Evolutionary conservation across 2,329 filamentous ascomycete genomes (phyloP), one percentile per base, ranked within the genome.

Genomic region (Nemania sp.): DNA sequence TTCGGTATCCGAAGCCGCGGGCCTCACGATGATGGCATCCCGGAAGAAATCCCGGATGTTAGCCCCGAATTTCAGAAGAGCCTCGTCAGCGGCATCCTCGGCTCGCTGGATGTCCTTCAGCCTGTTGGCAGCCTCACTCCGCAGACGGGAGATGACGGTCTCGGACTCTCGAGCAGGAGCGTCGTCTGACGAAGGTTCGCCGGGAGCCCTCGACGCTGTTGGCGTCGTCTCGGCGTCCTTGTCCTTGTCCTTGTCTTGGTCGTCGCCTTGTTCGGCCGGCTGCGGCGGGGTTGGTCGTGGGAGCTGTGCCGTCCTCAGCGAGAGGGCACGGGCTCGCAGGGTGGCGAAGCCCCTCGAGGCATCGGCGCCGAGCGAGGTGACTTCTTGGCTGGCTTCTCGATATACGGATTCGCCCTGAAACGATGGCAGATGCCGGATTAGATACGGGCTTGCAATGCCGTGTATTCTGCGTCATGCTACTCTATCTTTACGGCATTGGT

Each of bases 61-160:
- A 60, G 87, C 87, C 20, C 95, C 95, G 71, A 98, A 97, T 67
- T 91, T 91, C 67, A 98, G 80, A 10, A 99, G 85, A 0, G 95
- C 95, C 75, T 98, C 95, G 74, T 99, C 95, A 7, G 95, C 95
- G 3, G 94, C 94, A 72, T 98, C 94, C 76, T 99, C 95, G 12
- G 94, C 95, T 68, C 87, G 87, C 72, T 97, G 91, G 18, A 98
- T 88, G 61, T 97, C 92, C 72, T 91, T 95, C 60, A 98, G 80
- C 49, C 92, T 86, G 76, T 92, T 92, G 25, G 90, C 82, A 4
- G 92, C 92, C 77, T 96, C 91, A 18, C 81, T 77, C 59, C 87
- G 86, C 73, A 98, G 86, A 46, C 90, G 86, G 5, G 89, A 86
- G 32, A 98, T 86, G 60, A 97, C 88, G 11, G 87, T 83, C 66